Evolutionary conservation across 371 early-diverging fungal genomes (phyloP), one percentile per base, ranked within the genome.

Genomic region (Dichotomocladium elegans): DNA sequence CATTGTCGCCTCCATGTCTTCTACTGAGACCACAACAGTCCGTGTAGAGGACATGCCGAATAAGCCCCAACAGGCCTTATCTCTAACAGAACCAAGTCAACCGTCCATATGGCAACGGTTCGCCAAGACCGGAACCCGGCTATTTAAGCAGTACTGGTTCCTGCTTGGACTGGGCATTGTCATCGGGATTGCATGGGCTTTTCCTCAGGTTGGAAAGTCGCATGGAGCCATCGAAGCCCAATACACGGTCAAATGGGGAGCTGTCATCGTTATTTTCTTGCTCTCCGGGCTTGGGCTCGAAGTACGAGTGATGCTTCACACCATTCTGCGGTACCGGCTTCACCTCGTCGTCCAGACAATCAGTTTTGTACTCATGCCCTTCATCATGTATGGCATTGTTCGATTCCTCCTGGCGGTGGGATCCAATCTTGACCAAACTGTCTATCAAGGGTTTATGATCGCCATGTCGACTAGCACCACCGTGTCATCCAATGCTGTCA

Each of bases 401-500:
- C 53, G 63, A 2, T 68, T 86, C 47, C 63, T 88, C 41, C 65
- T 74, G 5, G n/a, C 51, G 0, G 72, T 73, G 1, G 53, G 67
- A 33, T 73, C 82, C 14, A 31, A 68, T 8, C 60, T 89, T 42
- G 77, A 83, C 41, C 52, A 54, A 15, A 70, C 74, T 1, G 73
- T 89, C 0, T 66, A 85, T 53, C 78, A 81, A 27, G 90, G 88
- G 14, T 72, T 85, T 64, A 71, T 87, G 19, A 81, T 89, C 50
- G 82, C 85, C 17, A 66, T 81, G 21, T 78, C 84, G 0, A 86
- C 84, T 3, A 88, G 88, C 6, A 88, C 90, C 0, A 90, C 90
- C 1, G 85, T 90, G 33, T 84, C 87, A 8, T 88, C 90, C n/a
- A 88, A 88, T 63, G 81, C 83, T 2, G 76, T 88, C 58, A 88